phyloP scores from a whole-genome alignment of 495 filamentous ascomycete species.

The Penicillium cosmopolitanum region DNA sequence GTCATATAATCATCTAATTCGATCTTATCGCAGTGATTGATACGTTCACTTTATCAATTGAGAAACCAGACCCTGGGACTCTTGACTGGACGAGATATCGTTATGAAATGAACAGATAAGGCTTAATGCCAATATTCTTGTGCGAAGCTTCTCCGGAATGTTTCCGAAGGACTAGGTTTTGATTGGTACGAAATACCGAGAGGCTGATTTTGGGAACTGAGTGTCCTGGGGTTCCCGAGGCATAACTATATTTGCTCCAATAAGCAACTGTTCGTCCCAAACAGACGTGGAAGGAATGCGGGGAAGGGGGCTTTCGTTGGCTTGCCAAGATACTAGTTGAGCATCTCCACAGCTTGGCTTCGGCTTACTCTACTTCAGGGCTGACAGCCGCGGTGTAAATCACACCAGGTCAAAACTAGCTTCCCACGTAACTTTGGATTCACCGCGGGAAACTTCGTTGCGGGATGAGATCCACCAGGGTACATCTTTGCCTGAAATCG shows the following conservation, averaged over 20 bases:
- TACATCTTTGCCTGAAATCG: not conserved
- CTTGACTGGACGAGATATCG: not conserved
- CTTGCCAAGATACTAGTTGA: not conserved
- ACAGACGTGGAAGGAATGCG: not conserved
- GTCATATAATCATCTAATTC: not conserved
- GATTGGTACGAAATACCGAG: not conserved
- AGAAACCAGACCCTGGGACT: not conserved
- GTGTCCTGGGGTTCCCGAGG: not conserved
- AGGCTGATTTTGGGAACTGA: not conserved
- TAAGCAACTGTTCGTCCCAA: not conserved
- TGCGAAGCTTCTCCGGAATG: not conserved
- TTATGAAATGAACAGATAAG: not conserved
- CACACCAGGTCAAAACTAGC: not conserved
- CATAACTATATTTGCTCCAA: not conserved
- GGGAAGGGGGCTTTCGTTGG: not conserved
- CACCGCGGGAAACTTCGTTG: not conserved
- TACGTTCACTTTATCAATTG: not conserved
- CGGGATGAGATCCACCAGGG: not conserved
- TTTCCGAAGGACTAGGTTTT: not conserved
- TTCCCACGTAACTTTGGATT: conserved; percentile 5
- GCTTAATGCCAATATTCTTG: not conserved
- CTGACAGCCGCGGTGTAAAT: not conserved
- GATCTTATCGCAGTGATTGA: not conserved
- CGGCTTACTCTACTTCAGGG: not conserved
- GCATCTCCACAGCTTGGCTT: conserved; percentile 3